These are phyloP conservation scores for Trichoderma sp. DNA, from an alignment of 2,329 filamentous ascomycete genomes.

Conservation along the genomic window DNA sequence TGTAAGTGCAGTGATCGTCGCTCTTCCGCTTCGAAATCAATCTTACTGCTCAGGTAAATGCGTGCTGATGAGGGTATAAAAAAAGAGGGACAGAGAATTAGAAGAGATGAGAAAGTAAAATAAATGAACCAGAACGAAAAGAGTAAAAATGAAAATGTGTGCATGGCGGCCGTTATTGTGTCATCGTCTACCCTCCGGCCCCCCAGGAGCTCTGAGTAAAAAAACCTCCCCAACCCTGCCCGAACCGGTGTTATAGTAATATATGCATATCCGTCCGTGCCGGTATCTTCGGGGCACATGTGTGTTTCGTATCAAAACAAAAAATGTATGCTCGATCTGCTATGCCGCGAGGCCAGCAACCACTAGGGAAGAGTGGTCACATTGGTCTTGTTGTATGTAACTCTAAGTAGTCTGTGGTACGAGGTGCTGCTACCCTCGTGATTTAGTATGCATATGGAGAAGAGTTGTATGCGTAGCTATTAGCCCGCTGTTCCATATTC, in stretches of 20 bases:
- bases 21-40: constrained; percentile 2
- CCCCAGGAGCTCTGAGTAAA: background rate
- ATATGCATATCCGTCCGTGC: constrained; percentile 11
- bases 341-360: background rate
- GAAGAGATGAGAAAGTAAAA: background rate
- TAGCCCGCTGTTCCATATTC: constrained; percentile 13
- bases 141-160: background rate
- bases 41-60: background rate
- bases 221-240: background rate
- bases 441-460: constrained; percentile 22
- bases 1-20: background rate
- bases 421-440: constrained; percentile 10
- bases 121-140: background rate
- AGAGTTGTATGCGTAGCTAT: constrained; percentile 20
- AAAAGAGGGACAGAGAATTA: background rate
- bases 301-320: background rate
- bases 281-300: background rate
- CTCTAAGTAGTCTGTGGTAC: background rate
- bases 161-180: constrained; percentile 14
- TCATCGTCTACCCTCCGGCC: constrained; percentile 1
- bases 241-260: background rate
- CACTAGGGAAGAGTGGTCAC: constrained; percentile 3
- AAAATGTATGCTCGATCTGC: background rate
- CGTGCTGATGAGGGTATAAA: constrained; percentile 13
- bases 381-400: background rate